phyloP scores from a whole-genome alignment of 257 asterid species.

The Przewalskia tangutica region DNA sequence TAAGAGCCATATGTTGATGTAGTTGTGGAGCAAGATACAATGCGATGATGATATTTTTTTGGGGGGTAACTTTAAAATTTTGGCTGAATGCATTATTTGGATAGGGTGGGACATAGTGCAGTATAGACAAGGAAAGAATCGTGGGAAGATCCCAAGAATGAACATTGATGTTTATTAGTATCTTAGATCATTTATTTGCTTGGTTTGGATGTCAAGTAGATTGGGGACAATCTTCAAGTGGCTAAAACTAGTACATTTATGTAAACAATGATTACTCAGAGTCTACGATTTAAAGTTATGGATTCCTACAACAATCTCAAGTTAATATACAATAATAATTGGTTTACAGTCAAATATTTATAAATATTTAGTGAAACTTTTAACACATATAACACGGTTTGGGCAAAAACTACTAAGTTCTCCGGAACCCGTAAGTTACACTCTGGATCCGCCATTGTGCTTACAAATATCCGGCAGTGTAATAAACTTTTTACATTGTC shows the following conservation, averaged over 20 bases:
- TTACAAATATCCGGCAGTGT: not conserved
- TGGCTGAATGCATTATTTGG: slow-evolving; percentile 7
- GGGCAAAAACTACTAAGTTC: too few relatives aligned
- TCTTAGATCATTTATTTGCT: slow-evolving; percentile 42
- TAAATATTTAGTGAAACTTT: too few relatives aligned
- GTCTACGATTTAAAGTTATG: too few relatives aligned
- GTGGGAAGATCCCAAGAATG: slow-evolving; percentile 28
- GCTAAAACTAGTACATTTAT: slow-evolving; percentile 18
- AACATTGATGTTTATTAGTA: slow-evolving; percentile 21
- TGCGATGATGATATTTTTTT: too few relatives aligned
- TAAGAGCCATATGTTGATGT: not conserved
- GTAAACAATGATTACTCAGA: too few relatives aligned
- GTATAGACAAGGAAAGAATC: slow-evolving; percentile 14
- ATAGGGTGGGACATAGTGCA: slow-evolving; percentile 29
- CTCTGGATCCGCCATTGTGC: not conserved
- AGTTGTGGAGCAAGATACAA: not conserved
- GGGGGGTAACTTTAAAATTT: too few relatives aligned
- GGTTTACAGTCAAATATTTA: too few relatives aligned
- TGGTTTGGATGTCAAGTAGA: slow-evolving; percentile 50
- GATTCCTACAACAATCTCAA: too few relatives aligned
- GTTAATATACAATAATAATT: too few relatives aligned
- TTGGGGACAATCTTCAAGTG: slow-evolving; percentile 51
- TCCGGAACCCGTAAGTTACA: too few relatives aligned
- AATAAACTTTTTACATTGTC: too few relatives aligned
- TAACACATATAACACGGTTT: too few relatives aligned